Conservation (phyloP, 2,329 filamentous ascomycete genomes). For the Xenosphaeropsis pyriputrescens region DNA sequence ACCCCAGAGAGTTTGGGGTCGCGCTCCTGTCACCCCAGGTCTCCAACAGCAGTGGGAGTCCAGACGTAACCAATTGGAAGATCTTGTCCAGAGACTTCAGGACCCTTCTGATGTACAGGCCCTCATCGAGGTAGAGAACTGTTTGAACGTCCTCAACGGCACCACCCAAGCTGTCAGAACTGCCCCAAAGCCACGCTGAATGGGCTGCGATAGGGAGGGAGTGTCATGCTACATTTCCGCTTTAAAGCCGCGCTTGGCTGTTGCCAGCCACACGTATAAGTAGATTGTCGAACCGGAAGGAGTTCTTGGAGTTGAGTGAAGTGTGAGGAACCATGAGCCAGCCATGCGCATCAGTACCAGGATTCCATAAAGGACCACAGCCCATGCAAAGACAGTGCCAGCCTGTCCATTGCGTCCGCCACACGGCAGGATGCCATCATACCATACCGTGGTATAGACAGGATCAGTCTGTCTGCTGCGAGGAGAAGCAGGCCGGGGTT, state of each 20-base stretch:
- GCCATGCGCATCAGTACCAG: background rate
- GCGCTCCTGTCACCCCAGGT: background rate
- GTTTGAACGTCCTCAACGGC: conserved; percentile 1
- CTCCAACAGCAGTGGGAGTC: conserved; percentile 1
- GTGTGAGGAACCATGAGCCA: background rate
- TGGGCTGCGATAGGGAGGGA: conserved; percentile 1
- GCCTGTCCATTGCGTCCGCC: background rate
- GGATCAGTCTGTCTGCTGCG: no score
- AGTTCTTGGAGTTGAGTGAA: conserved; percentile 1
- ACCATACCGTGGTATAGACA: no score
- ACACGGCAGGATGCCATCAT: no score
- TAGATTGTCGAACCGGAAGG: background rate
- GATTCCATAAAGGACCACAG: background rate
- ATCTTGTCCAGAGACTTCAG: conserved; percentile 1
- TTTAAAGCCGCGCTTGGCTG: background rate
- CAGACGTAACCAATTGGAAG: background rate
- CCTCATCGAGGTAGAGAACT: conserved; percentile 1
- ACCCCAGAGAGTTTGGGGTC: background rate
- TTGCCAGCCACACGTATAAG: background rate
- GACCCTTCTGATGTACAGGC: conserved; percentile 1
- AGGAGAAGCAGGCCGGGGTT: no score
- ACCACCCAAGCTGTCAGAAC: background rate
- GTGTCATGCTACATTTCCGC: background rate
- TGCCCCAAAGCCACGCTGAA: conserved; percentile 1
- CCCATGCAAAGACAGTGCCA: background rate